Evolutionary conservation across 306 rosid genomes (phyloP).

Genomic region (Luffa aegyptiaca): DNA sequence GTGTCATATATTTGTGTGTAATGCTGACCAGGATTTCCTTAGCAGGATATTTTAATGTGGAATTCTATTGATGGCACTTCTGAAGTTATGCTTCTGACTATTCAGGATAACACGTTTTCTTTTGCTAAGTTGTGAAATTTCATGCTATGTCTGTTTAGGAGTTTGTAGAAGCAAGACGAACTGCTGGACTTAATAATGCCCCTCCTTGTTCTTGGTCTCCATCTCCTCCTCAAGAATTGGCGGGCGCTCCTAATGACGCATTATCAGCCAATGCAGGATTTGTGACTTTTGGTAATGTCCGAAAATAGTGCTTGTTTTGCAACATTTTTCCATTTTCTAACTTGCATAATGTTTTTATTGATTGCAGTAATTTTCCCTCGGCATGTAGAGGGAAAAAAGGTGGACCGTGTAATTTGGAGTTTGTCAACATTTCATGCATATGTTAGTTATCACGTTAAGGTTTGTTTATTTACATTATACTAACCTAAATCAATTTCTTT

Average conservation of each 20-base stretch:
- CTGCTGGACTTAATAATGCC: constrained; percentile 70
- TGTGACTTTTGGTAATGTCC: constrained; percentile 76
- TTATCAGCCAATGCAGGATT: constrained; percentile 92
- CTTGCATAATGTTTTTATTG: constrained; percentile 14
- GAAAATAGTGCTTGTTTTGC: constrained; percentile 11
- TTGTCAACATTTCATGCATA: constrained; percentile 89
- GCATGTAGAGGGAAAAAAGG: constrained; percentile 77
- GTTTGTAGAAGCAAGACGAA: constrained; percentile 93
- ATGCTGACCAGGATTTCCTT: not conserved
- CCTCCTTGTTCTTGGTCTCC: constrained; percentile 87
- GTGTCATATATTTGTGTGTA: not conserved
- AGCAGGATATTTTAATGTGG: not conserved
- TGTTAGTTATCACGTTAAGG: constrained; percentile 98
- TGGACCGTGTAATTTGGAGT: constrained; percentile 89
- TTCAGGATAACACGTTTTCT: not conserved
- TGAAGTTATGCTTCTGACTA: not conserved
- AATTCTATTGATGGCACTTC: not conserved
- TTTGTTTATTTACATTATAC: constrained; percentile 19
- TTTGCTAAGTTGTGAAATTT: constrained; percentile 13
- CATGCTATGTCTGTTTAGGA: constrained; percentile 40
- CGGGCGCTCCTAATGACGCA: constrained; percentile 60
- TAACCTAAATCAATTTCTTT: constrained; percentile 9
- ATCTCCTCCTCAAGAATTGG: constrained; percentile 64
- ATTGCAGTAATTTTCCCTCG: constrained; percentile 86
- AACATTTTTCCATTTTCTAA: constrained; percentile 8